Evolutionary conservation across 2,329 filamentous ascomycete species (phyloP).

Genomic region (Diplodia seriata): DNA sequence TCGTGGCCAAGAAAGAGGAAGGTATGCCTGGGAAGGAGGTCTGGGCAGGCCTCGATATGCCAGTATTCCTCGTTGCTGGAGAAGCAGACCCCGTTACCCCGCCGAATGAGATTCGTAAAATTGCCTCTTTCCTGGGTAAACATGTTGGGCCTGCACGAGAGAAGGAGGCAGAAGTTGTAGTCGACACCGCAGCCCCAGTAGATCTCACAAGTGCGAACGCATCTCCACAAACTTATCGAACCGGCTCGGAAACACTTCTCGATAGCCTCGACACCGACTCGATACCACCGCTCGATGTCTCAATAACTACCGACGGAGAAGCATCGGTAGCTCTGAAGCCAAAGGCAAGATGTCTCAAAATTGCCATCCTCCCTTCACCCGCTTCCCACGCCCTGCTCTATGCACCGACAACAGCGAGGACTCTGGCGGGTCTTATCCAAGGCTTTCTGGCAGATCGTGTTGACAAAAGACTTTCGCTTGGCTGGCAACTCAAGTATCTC

Average conservation of each 20-base stretch:
- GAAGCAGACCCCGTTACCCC: slow-evolving; percentile 78
- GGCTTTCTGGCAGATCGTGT: slow-evolving; percentile 79
- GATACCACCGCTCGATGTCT: slow-evolving; percentile 18
- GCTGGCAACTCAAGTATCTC: slow-evolving; percentile 90
- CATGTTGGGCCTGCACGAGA: slow-evolving; percentile 36
- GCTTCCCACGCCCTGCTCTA: slow-evolving; percentile 87
- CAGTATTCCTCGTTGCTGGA: slow-evolving; percentile 80
- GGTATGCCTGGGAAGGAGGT: slow-evolving; percentile 72
- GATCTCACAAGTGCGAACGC: slow-evolving; percentile 43
- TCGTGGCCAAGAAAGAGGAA: slow-evolving; percentile 51
- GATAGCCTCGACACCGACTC: slow-evolving; percentile 26
- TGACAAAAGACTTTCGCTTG: slow-evolving; percentile 78
- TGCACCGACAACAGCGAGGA: slow-evolving; percentile 74
- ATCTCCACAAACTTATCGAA: slow-evolving; percentile 26
- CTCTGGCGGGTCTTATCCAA: slow-evolving; percentile 80
- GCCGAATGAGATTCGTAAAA: slow-evolving; percentile 72
- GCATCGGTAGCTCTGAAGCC: slow-evolving; percentile 53
- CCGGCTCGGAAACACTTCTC: slow-evolving; percentile 27
- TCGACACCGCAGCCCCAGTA: slow-evolving; percentile 59
- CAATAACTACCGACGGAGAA: slow-evolving; percentile 46
- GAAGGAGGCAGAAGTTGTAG: slow-evolving; percentile 45
- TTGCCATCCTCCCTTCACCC: slow-evolving; percentile 73
- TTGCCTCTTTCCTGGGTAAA: slow-evolving; percentile 57
- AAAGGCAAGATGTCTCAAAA: slow-evolving; percentile 62
- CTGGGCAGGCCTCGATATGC: slow-evolving; percentile 76